These are phyloP conservation scores for Cenococcum geophilum DNA, from an alignment of 495 filamentous ascomycete genomes.

Conservation along the genomic window DNA sequence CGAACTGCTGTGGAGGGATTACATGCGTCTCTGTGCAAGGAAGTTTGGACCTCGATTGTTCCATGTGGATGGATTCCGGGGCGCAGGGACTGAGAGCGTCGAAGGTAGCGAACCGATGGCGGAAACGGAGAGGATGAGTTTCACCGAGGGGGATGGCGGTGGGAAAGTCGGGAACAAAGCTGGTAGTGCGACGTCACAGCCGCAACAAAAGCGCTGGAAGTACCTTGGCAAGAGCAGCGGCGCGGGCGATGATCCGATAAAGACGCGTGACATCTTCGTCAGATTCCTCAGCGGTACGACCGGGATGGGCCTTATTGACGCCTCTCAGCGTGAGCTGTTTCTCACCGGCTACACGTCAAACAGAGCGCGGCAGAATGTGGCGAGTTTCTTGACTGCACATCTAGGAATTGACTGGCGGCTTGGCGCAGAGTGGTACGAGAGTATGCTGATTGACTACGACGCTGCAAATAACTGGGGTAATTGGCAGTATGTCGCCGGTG, in stretches of 20 bases:
- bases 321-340: conserved; percentile 59
- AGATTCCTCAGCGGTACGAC: conserved; percentile 57
- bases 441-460: conserved; percentile 63
- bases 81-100: conserved; percentile 33
- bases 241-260: conserved; percentile 17
- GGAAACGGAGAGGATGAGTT: neutral
- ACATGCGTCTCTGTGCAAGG: conserved; percentile 62
- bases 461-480: conserved; percentile 67
- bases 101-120: conserved; percentile 15
- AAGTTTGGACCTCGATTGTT: conserved; percentile 61
- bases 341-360: conserved; percentile 69
- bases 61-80: conserved; percentile 51
- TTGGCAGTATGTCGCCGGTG: conserved; percentile 69
- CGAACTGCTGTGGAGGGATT: conserved; percentile 69
- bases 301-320: conserved; percentile 65
- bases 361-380: conserved; percentile 64
- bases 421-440: conserved; percentile 74
- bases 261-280: conserved; percentile 12
- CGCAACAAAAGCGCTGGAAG: conserved; percentile 32
- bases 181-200: neutral
- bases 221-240: conserved; percentile 13
- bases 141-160: neutral
- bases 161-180: neutral
- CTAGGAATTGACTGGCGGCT: conserved; percentile 68
- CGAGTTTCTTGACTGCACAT: conserved; percentile 63